Evolutionary conservation across 1,284 basidiomycete species (phyloP).

Genomic region (Marasmius tenuissimus): DNA sequence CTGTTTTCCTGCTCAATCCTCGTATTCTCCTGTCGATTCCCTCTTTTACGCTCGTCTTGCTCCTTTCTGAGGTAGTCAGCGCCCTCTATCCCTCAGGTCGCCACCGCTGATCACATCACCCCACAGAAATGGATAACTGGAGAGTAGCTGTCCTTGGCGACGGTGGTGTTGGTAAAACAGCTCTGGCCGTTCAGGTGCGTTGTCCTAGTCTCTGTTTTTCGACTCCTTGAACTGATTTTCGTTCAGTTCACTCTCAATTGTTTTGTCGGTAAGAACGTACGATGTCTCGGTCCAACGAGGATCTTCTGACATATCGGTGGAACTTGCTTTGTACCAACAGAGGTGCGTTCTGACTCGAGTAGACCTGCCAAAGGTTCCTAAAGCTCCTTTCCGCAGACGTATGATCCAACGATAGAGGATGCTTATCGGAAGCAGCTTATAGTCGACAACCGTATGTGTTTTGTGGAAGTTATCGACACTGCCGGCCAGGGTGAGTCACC

Average conservation of each 20-base stretch:
- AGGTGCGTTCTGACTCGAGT: constrained; percentile 37
- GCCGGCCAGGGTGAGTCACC: constrained; percentile 82
- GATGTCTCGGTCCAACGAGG: background rate
- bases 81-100: constrained; percentile 23
- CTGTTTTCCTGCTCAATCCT: constrained; percentile 19
- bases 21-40: constrained; percentile 21
- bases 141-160: constrained; percentile 94
- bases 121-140: constrained; percentile 80
- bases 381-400: constrained; percentile 52
- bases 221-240: constrained; percentile 16
- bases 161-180: constrained; percentile 98
- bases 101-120: constrained; percentile 20
- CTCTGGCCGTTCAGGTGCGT: constrained; percentile 89
- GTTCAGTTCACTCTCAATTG: constrained; percentile 87
- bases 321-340: constrained; percentile 29
- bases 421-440: constrained; percentile 91
- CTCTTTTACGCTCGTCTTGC: constrained; percentile 25
- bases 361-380: constrained; percentile 14
- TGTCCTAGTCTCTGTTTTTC: constrained; percentile 7
- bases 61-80: constrained; percentile 21
- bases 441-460: constrained; percentile 89
- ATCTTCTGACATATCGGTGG: constrained; percentile 6
- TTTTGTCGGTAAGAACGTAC: constrained; percentile 74
- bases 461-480: constrained; percentile 92
- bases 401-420: constrained; percentile 94